Conservation (phyloP, 768 basidiomycete genomes). For the Amyloporia xantha region DNA sequence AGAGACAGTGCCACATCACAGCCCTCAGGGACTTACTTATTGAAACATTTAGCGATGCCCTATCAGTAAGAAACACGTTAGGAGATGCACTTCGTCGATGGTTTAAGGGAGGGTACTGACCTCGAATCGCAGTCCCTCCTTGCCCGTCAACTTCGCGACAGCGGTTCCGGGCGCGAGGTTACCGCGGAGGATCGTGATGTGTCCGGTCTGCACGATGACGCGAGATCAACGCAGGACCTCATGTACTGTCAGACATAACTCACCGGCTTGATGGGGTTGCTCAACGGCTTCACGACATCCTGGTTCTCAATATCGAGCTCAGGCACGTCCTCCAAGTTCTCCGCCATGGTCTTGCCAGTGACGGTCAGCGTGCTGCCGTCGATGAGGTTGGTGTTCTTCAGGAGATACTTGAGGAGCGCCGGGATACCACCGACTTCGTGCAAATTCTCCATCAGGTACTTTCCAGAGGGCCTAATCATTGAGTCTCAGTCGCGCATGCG, state of each 20-base stretch:
- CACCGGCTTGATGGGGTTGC: slow-evolving; percentile 70
- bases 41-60: slow-evolving; percentile 76
- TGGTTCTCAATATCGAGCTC: slow-evolving; percentile 69
- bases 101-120: slow-evolving; percentile 27
- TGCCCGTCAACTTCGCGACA: slow-evolving; percentile 91
- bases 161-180: slow-evolving; percentile 82
- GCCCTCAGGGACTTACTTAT: slow-evolving; percentile 37
- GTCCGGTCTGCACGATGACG: slow-evolving; percentile 46
- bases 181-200: slow-evolving; percentile 83
- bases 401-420: slow-evolving; percentile 75
- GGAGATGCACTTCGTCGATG: neutral
- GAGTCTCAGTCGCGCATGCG: too few relatives aligned
- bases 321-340: slow-evolving; percentile 74
- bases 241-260: neutral
- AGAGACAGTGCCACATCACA: neutral
- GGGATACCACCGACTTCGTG: slow-evolving; percentile 84
- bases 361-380: slow-evolving; percentile 83
- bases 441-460: slow-evolving; percentile 87
- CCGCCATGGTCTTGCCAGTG: slow-evolving; percentile 84
- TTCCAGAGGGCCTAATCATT: slow-evolving; percentile 78
- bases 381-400: slow-evolving; percentile 71
- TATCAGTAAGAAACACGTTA: slow-evolving; percentile 19
- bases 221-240: neutral
- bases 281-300: slow-evolving; percentile 65
- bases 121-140: slow-evolving; percentile 83